Evolutionary conservation across 2,329 filamentous ascomycete species (phyloP).

Genomic region (Lachnellula cervina): DNA sequence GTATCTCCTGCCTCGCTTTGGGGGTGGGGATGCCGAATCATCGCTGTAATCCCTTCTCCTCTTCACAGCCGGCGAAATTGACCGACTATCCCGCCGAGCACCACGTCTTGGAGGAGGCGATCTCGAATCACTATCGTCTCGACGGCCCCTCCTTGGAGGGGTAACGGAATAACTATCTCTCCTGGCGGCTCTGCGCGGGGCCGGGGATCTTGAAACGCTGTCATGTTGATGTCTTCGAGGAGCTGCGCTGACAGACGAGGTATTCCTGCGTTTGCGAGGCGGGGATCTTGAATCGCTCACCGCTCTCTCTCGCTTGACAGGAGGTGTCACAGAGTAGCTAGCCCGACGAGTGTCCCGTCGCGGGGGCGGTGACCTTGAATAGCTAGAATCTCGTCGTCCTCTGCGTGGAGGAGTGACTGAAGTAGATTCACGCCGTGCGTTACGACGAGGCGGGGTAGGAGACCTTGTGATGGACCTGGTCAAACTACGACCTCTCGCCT

Average conservation of each 20-base stretch:
- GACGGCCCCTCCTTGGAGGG: conserved; percentile 14
- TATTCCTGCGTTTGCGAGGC: conserved; percentile 20
- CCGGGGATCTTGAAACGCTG: conserved; percentile 21
- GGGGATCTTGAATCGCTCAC: conserved; percentile 18
- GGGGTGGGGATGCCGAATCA: conserved; percentile 27
- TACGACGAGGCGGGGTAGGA: conserved; percentile 15
- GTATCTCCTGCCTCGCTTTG: conserved; percentile 26
- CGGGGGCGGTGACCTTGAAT: conserved; percentile 23
- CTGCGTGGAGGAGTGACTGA: conserved; percentile 23
- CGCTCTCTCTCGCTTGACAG: conserved; percentile 16
- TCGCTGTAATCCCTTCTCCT: conserved; percentile 26
- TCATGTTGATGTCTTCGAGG: conserved; percentile 17
- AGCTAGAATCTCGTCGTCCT: conserved; percentile 15
- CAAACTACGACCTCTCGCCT: conserved; percentile 23
- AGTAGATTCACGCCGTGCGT: conserved; percentile 9
- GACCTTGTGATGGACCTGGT: conserved; percentile 25
- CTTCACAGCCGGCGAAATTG: conserved; percentile 23
- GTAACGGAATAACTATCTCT: conserved; percentile 15
- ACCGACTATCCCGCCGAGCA: conserved; percentile 19
- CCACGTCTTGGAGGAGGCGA: conserved; percentile 15
- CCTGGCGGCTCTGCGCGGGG: conserved; percentile 7
- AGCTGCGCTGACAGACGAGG: conserved; percentile 23
- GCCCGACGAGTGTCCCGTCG: conserved; percentile 13
- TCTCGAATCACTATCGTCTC: conserved; percentile 18
- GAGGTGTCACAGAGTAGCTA: conserved; percentile 18